phyloP scores from a whole-genome alignment of 2,329 filamentous ascomycete species.

The Biscogniauxia marginata region DNA sequence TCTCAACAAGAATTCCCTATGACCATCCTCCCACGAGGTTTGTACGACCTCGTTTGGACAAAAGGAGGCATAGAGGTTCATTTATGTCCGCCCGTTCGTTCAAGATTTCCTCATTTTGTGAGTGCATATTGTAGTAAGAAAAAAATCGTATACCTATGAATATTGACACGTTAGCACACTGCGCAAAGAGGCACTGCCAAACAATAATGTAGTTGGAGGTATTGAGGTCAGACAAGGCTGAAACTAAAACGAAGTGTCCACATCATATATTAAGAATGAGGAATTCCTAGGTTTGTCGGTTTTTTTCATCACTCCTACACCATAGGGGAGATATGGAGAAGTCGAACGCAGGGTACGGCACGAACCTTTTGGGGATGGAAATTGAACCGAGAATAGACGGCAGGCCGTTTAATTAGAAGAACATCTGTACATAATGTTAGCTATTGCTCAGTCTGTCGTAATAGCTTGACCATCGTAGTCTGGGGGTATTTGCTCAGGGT shows the following conservation, averaged over 20 bases:
- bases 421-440: constrained; percentile 10
- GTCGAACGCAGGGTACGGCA: constrained; percentile 27
- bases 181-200: constrained; percentile 5
- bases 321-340: constrained; percentile 18
- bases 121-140: constrained; percentile 18
- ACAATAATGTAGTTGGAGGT: constrained; percentile 10
- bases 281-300: constrained; percentile 62
- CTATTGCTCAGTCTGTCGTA: constrained; percentile 1
- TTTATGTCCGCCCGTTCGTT: constrained; percentile 71
- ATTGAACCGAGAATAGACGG: not conserved
- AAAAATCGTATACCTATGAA: constrained; percentile 43
- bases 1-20: constrained; percentile 61
- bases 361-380: constrained; percentile 45
- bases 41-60: constrained; percentile 60
- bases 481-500: constrained; percentile 49
- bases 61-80: constrained; percentile 49
- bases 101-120: constrained; percentile 59
- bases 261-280: constrained; percentile 66
- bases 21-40: constrained; percentile 53
- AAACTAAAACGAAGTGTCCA: constrained; percentile 61
- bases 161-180: constrained; percentile 37
- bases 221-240: constrained; percentile 64
- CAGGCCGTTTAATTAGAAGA: not conserved
- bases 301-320: constrained; percentile 57
- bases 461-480: not conserved